A percentile compares a stretch with the other conserved stretches of the same genome.
phyloP scores from a whole-genome alignment of 1,284 basidiomycete genomes.

The Macrocybe sp. region DNA sequence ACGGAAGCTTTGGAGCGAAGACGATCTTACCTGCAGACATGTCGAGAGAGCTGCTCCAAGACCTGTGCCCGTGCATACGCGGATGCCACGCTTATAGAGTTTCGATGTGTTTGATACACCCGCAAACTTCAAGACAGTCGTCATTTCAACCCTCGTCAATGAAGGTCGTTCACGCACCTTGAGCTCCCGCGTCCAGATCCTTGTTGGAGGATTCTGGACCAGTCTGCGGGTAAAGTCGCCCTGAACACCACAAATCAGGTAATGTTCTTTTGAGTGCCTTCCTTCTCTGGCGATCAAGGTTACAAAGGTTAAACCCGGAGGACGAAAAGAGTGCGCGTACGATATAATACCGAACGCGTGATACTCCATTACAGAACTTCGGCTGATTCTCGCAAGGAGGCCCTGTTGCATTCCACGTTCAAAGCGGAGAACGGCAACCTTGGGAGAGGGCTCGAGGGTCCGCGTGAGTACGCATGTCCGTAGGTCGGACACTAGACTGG shows the following conservation, averaged over 20 bases:
- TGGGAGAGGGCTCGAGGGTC: slow-evolving; percentile 54
- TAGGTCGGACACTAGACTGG: slow-evolving; percentile 6
- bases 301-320: slow-evolving; percentile 4
- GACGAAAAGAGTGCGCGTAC: slow-evolving; percentile 29
- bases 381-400: slow-evolving; percentile 60
- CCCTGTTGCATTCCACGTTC: slow-evolving; percentile 72
- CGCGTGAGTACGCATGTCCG: background rate
- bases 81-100: slow-evolving; percentile 72
- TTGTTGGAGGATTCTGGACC: slow-evolving; percentile 54
- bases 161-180: slow-evolving; percentile 37
- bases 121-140: slow-evolving; percentile 44
- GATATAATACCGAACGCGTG: slow-evolving; percentile 70
- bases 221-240: slow-evolving; percentile 65
- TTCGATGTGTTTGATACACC: slow-evolving; percentile 76
- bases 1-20: background rate
- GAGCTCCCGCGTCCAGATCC: slow-evolving; percentile 64
- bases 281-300: slow-evolving; percentile 42
- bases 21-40: slow-evolving; percentile 54
- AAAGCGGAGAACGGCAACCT: slow-evolving; percentile 62
- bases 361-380: slow-evolving; percentile 62
- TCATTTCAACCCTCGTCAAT: slow-evolving; percentile 1
- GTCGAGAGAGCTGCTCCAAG: slow-evolving; percentile 76
- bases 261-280: slow-evolving; percentile 55
- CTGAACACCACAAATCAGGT: slow-evolving; percentile 67
- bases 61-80: slow-evolving; percentile 82